Percentiles rank a stretch among this genome's conserved stretches.
Evolutionary conservation across 1,284 basidiomycete genomes (phyloP).

Genomic region (Xerocomus nothofagi): DNA sequence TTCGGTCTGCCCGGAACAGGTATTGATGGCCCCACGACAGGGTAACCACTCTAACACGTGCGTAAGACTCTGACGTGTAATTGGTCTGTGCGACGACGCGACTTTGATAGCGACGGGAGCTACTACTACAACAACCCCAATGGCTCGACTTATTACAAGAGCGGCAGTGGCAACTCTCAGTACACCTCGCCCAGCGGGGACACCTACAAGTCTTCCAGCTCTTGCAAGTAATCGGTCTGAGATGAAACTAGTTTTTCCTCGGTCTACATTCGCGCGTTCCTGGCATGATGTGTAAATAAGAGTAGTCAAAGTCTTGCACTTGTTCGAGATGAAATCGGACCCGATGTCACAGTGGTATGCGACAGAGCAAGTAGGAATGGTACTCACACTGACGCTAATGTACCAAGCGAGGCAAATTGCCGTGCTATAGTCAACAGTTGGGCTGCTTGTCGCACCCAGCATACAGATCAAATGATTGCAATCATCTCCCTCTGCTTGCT

Average conservation of each 20-base stretch:
- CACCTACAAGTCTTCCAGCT: conserved; percentile 30
- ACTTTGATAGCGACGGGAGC: conserved; percentile 45
- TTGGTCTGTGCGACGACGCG: not conserved
- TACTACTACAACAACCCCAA: conserved; percentile 64
- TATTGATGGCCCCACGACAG: conserved; percentile 29
- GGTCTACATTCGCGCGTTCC: not conserved
- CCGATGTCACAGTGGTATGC: no score
- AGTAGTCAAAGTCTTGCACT: not conserved
- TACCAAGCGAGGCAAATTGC: no score
- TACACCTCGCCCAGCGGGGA: conserved; percentile 53
- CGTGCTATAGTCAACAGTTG: no score
- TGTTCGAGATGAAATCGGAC: no score
- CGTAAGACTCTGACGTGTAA: conserved; percentile 10
- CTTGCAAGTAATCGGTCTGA: conserved; percentile 21
- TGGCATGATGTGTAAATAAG: not conserved
- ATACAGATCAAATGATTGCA: no score
- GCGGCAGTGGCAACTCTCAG: conserved; percentile 45
- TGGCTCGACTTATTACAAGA: conserved; percentile 60
- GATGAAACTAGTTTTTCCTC: not conserved
- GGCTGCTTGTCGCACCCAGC: no score
- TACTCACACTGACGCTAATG: no score
- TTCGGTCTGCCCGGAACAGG: not conserved
- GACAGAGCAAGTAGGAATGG: no score
- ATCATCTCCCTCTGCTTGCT: no score
- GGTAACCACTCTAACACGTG: conserved; percentile 60